These are phyloP conservation scores for Apiospora hydei DNA, from an alignment of 2,329 filamentous ascomycete genomes.

Conservation along the genomic window DNA sequence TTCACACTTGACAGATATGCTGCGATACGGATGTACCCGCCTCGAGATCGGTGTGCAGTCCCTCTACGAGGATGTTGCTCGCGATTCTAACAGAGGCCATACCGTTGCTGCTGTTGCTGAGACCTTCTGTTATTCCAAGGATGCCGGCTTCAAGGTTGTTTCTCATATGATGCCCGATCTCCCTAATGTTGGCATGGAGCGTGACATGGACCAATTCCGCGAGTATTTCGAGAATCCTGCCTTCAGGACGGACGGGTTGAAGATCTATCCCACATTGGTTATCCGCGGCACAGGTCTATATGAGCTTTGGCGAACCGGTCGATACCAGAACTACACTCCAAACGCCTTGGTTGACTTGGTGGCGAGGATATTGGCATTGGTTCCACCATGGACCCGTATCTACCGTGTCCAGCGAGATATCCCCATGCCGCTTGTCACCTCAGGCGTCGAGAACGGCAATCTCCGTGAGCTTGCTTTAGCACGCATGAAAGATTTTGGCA, in stretches of 20 bases:
- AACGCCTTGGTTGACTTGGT: slow-evolving; percentile 96
- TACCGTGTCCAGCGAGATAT: slow-evolving; percentile 99
- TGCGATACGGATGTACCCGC: slow-evolving; percentile 96
- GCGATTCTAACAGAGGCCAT: slow-evolving; percentile 96
- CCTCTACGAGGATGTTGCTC: slow-evolving; percentile 96
- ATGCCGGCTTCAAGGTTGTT: slow-evolving; percentile 98
- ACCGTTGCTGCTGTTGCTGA: slow-evolving; percentile 95
- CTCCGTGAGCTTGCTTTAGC: slow-evolving; percentile 90
- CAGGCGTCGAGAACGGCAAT: slow-evolving; percentile 97
- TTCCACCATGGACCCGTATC: slow-evolving; percentile 97
- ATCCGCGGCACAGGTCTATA: slow-evolving; percentile 96
- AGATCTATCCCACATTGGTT: slow-evolving; percentile 97
- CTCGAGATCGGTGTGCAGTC: slow-evolving; percentile 96
- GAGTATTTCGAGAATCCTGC: slow-evolving; percentile 98
- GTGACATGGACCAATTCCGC: slow-evolving; percentile 93
- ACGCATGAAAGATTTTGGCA: slow-evolving; percentile 99
- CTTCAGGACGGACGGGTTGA: slow-evolving; percentile 95
- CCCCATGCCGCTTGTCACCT: slow-evolving; percentile 99
- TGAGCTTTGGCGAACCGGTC: slow-evolving; percentile 94
- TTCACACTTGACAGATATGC: slow-evolving; percentile 93
- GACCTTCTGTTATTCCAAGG: slow-evolving; percentile 96
- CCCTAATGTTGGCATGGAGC: slow-evolving; percentile 97
- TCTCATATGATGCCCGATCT: slow-evolving; percentile 99
- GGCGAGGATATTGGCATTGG: slow-evolving; percentile 90
- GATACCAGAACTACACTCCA: slow-evolving; percentile 98